These are phyloP conservation scores for Cardamine occulta DNA, from an alignment of 345 rosid species.

Conservation along the genomic window DNA sequence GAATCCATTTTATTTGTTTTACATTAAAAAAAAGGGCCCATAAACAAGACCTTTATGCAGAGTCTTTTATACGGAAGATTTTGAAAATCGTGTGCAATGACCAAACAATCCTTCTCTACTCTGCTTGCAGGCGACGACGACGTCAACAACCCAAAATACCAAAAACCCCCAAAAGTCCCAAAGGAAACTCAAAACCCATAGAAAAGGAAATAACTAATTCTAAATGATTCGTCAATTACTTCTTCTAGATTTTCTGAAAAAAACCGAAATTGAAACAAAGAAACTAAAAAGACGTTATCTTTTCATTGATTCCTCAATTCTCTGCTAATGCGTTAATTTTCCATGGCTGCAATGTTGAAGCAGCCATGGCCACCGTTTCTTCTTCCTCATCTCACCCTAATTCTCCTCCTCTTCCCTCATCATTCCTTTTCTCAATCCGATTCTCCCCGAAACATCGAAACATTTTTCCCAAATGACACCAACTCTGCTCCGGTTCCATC, in stretches of 20 bases:
- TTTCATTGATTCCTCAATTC: background rate
- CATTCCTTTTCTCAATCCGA: slow-evolving; percentile 48
- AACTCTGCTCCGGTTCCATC: slow-evolving; percentile 40
- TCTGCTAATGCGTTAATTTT: slow-evolving; percentile 27
- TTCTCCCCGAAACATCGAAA: slow-evolving; percentile 66
- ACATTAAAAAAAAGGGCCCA: background rate
- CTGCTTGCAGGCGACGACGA: slow-evolving; percentile 26
- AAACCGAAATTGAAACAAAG: slow-evolving; percentile 15
- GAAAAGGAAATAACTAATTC: background rate
- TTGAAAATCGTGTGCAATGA: background rate
- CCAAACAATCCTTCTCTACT: slow-evolving; percentile 22
- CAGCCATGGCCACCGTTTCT: slow-evolving; percentile 49
- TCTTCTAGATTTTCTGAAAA: background rate
- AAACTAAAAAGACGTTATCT: slow-evolving; percentile 24
- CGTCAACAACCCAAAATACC: slow-evolving; percentile 24
- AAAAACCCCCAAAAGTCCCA: slow-evolving; percentile 10
- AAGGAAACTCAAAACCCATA: slow-evolving; percentile 23
- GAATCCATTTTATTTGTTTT: background rate
- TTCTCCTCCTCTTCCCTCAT: slow-evolving; percentile 31
- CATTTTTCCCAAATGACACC: slow-evolving; percentile 51
- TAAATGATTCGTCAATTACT: background rate
- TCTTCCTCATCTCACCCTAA: slow-evolving; percentile 18
- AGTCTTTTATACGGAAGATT: background rate
- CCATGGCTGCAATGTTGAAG: slow-evolving; percentile 50
- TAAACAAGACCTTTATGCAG: slow-evolving; percentile 4